Conservation (phyloP, 2,329 filamentous ascomycete species). For the Colletotrichum plurivorum region DNA sequence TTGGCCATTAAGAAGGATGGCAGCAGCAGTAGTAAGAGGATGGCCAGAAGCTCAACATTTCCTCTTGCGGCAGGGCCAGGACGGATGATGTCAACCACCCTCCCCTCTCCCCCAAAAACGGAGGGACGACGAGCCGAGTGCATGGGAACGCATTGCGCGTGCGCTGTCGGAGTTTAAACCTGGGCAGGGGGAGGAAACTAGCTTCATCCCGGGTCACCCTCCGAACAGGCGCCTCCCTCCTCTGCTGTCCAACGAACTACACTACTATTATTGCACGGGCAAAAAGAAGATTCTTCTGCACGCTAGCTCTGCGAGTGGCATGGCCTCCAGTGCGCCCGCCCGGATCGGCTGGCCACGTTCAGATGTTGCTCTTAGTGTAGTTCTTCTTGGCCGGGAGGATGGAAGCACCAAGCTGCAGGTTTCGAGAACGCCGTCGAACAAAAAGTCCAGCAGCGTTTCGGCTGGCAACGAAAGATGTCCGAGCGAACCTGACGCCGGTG, state of each 20-base stretch:
- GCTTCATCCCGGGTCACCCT: not conserved
- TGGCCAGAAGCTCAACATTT: conserved; percentile 5
- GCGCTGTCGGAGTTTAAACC: conserved; percentile 20
- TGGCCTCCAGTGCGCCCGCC: conserved; percentile 17
- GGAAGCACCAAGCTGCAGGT: conserved; percentile 19
- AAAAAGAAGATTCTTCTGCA: not conserved
- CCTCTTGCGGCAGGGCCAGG: conserved; percentile 20
- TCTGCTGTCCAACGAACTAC: conserved; percentile 1
- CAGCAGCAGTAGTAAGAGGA: too few species aligned
- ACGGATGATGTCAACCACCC: conserved; percentile 29
- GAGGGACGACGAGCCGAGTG: conserved; percentile 31
- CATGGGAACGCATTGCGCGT: conserved; percentile 29
- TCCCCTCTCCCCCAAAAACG: conserved; percentile 4
- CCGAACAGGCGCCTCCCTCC: conserved; percentile 18
- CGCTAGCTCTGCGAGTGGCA: not conserved
- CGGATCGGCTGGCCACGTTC: conserved; percentile 21
- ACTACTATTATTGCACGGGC: not conserved
- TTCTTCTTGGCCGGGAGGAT: not conserved
- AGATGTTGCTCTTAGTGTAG: conserved; percentile 5
- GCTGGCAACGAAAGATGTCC: conserved; percentile 9
- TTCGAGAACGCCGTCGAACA: conserved; percentile 37
- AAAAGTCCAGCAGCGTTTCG: not conserved
- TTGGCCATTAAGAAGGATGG: too few species aligned
- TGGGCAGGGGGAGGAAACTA: not conserved
- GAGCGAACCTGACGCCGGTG: not conserved